Conservation (phyloP, 2,329 filamentous ascomycete species). For the Fusarium pseudonygamai region DNA sequence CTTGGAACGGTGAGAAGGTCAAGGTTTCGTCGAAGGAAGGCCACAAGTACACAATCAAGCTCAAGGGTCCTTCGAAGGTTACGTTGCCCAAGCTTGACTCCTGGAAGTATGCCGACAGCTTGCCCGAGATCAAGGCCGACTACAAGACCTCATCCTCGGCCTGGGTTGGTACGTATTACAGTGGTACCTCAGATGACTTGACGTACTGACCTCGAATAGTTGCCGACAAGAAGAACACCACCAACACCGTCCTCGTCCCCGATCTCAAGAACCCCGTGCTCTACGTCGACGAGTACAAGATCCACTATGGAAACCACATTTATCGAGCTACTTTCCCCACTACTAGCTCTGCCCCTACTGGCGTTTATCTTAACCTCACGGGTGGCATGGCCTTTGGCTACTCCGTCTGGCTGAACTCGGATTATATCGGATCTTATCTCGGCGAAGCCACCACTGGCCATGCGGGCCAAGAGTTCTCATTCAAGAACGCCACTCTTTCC, state of each 20-base stretch:
- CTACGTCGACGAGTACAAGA: conserved; percentile 66
- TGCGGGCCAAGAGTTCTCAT: conserved; percentile 56
- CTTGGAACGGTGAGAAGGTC: conserved; percentile 59
- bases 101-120: conserved; percentile 59
- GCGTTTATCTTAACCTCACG: conserved; percentile 60
- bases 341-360: conserved; percentile 49
- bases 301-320: conserved; percentile 63
- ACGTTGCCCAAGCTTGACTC: conserved; percentile 52
- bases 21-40: conserved; percentile 42
- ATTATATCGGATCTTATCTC: conserved; percentile 64
- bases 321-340: conserved; percentile 62
- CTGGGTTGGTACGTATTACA: conserved; percentile 51
- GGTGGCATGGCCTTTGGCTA: conserved; percentile 66
- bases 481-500: conserved; percentile 58
- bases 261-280: conserved; percentile 62
- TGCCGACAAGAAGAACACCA: conserved; percentile 60
- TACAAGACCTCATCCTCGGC: conserved; percentile 55
- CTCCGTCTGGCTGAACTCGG: conserved; percentile 66
- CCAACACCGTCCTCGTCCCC: conserved; percentile 56
- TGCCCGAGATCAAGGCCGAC: conserved; percentile 56
- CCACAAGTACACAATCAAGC: conserved; percentile 42
- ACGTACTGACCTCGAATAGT: conserved; percentile 27
- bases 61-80: conserved; percentile 44
- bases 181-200: fast-evolving
- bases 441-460: conserved; percentile 55